Conservation (phyloP, 345 rosid genomes). For the Fremontodendron californicum region DNA sequence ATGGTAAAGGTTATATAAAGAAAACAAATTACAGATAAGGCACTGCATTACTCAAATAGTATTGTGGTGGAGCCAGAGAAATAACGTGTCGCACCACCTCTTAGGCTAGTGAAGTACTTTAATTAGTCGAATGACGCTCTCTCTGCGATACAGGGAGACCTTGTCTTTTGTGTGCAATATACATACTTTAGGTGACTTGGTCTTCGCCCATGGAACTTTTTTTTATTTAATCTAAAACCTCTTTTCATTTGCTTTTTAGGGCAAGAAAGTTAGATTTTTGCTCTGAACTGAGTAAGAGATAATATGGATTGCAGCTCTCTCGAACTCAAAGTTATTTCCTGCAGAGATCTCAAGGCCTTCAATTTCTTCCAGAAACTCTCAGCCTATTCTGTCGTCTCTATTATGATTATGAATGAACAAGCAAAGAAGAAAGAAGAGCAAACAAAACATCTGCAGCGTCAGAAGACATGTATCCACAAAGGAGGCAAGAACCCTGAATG, state of each 20-base stretch:
- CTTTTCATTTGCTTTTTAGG: background rate
- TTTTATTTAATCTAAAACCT: too few species aligned
- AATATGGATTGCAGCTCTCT: conserved; percentile 30
- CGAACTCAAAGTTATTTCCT: conserved; percentile 32
- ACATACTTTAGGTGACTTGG: background rate
- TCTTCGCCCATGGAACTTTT: background rate
- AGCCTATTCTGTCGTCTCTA: conserved; percentile 29
- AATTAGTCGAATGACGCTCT: too few species aligned
- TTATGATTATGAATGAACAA: conserved; percentile 16
- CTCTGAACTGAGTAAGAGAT: background rate
- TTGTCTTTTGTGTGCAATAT: background rate
- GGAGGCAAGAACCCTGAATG: conserved; percentile 41
- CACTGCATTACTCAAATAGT: too few species aligned
- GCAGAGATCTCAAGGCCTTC: conserved; percentile 39
- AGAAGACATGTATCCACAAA: conserved; percentile 30
- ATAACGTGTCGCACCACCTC: too few species aligned
- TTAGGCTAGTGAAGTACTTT: too few species aligned
- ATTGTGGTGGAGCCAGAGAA: too few species aligned
- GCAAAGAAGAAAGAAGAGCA: conserved; percentile 14
- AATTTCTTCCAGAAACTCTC: conserved; percentile 43
- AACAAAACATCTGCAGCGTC: conserved; percentile 19
- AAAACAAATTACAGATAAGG: too few species aligned
- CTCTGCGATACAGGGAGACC: too few species aligned
- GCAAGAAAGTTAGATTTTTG: background rate
- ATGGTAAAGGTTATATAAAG: too few species aligned